Conservation (phyloP, 2,329 filamentous ascomycete species). For the Cryoendolithus antarcticus region DNA sequence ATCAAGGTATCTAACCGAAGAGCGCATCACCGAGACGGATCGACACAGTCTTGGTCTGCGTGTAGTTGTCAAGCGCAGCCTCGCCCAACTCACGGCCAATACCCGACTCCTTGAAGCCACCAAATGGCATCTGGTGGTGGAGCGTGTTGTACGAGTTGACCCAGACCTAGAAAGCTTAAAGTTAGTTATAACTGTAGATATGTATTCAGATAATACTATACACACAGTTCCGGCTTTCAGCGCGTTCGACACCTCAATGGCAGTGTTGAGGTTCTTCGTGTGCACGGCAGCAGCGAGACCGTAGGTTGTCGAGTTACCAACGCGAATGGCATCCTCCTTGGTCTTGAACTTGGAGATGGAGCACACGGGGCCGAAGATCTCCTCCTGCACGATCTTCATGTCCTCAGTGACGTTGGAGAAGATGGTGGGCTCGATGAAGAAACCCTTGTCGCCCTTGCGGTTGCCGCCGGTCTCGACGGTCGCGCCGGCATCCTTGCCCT, state of each 20-base stretch:
- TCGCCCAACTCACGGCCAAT: constrained; percentile 39
- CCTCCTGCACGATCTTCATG: constrained; percentile 65
- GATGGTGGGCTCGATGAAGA: constrained; percentile 86
- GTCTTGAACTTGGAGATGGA: constrained; percentile 60
- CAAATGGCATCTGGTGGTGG: constrained; percentile 50
- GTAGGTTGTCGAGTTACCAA: constrained; percentile 64
- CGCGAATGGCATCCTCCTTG: constrained; percentile 55
- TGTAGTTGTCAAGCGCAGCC: constrained; percentile 37
- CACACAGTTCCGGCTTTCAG: constrained; percentile 54
- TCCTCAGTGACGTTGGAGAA: constrained; percentile 61
- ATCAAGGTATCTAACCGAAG: constrained; percentile 28
- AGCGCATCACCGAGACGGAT: constrained; percentile 39
- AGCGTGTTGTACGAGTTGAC: constrained; percentile 63
- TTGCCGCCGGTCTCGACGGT: constrained; percentile 56
- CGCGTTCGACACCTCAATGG: constrained; percentile 59
- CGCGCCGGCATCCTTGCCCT: constrained; percentile 53
- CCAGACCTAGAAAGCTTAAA: background rate
- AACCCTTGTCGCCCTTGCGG: constrained; percentile 61
- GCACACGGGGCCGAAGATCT: constrained; percentile 74
- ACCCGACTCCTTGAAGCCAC: constrained; percentile 38
- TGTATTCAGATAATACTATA: constrained; percentile 22
- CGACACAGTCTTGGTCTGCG: constrained; percentile 27
- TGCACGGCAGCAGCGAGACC: constrained; percentile 67
- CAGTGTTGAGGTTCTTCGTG: constrained; percentile 67
- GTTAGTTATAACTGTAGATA: background rate